Evolutionary conservation across 768 basidiomycete genomes (phyloP).

Genomic region (Mycena indigotica): DNA sequence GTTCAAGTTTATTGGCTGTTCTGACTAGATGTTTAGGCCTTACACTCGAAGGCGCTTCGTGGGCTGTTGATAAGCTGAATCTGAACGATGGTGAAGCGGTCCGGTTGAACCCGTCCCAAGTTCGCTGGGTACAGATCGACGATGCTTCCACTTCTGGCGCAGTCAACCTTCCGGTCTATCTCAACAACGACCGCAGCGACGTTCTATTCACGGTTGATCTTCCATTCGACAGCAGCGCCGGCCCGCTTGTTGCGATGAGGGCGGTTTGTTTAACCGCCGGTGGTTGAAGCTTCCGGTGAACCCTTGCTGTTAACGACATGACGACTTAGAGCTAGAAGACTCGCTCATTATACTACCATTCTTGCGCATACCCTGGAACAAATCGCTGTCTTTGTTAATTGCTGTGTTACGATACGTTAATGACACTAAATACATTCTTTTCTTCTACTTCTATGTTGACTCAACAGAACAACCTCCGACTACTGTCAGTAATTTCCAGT

Average conservation of each 20-base stretch:
- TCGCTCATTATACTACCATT: slow-evolving; percentile 16
- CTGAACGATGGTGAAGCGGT: slow-evolving; percentile 87
- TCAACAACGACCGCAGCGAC: slow-evolving; percentile 87
- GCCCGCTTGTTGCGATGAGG: slow-evolving; percentile 77
- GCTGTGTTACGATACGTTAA: slow-evolving; percentile 20
- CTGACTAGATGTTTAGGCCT: slow-evolving; percentile 72
- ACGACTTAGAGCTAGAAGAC: background rate
- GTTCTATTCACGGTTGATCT: slow-evolving; percentile 89
- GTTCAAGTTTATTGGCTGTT: slow-evolving; percentile 8
- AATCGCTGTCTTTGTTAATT: slow-evolving; percentile 18
- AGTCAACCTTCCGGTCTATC: slow-evolving; percentile 89
- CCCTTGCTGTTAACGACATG: slow-evolving; percentile 9
- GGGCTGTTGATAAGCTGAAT: slow-evolving; percentile 66
- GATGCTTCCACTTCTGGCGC: slow-evolving; percentile 41
- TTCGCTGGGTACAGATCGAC: slow-evolving; percentile 79
- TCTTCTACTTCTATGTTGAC: slow-evolving; percentile 18
- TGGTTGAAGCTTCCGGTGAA: slow-evolving; percentile 40
- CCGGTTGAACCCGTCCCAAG: slow-evolving; percentile 76
- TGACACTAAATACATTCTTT: slow-evolving; percentile 17
- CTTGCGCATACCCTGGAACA: slow-evolving; percentile 3
- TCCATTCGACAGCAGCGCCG: slow-evolving; percentile 68
- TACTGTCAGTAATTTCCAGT: slow-evolving; percentile 86
- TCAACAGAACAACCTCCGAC: slow-evolving; percentile 44
- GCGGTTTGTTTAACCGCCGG: slow-evolving; percentile 91
- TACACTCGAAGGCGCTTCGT: slow-evolving; percentile 83